Evolutionary conservation across 805 yeast genomes (phyloP), one percentile per base, ranked within the genome.

Genomic region (Pichia phayaonensis): DNA sequence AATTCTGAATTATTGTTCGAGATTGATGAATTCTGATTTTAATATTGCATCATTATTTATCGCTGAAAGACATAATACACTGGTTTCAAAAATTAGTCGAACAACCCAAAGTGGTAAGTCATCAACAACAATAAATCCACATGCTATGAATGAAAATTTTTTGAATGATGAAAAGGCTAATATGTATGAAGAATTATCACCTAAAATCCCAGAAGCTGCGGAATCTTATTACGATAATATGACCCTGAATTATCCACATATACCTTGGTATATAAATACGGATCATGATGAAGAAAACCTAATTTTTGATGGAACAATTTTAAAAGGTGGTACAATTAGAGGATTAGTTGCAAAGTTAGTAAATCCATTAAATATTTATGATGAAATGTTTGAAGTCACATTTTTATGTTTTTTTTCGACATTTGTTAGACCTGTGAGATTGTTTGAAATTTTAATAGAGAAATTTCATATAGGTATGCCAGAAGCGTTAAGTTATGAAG

Each of bases 261-360:
- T 72, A 2, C 89, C 90, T 3, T 86, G 94, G 94, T 85, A 72
- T 59, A 68, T 86, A 59, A 84, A 80, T 50, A 77, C 84, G 5
- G 90, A 84, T 56, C 81, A 79, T 47, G 87, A 68, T 65, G 72
- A 69, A 51, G 60, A 60, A 42, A 58, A 64, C 1, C 49, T 73
- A 46, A 71, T 82, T 24, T 81, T 80, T 58, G 94, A 88, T 55
- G 69, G 80, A 29, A 79, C 80, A 52, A 94, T 90, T 2, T 75
- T 90, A 38, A 85, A 84, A 63, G 97, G 97, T 47, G 97, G 96
- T 6, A 79, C 95, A 0, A 75, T 80, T 43, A 81, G 77, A 42
- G 95, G 95, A 0, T 69, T 92, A 42, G 75, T 92, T 8, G 84
- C 89, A 48, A 88, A 86, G 64, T 72, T 90, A 52, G 87, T 96